Percentiles rank a stretch among this genome's conserved stretches.
phyloP scores from a whole-genome alignment of 148 eudicot species.

The Rhododendron mucronatum region DNA sequence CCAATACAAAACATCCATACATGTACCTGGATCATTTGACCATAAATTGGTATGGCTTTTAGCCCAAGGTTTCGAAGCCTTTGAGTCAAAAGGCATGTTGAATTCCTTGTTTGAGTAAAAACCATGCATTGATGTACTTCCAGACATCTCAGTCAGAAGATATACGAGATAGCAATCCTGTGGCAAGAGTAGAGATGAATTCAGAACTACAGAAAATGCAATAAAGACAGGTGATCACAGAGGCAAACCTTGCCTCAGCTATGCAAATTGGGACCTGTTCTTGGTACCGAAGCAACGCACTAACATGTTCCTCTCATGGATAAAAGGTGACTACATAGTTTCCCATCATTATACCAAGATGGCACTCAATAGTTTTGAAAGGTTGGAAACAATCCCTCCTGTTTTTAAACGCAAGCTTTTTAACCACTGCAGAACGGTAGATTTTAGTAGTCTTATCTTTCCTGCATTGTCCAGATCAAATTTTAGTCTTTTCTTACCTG shows the following conservation, averaged over 20 bases:
- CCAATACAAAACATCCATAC: background rate
- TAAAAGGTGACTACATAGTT: background rate
- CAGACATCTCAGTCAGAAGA: constrained; percentile 65
- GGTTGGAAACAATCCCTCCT: background rate
- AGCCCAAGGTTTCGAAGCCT: constrained; percentile 82
- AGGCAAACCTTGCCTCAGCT: background rate
- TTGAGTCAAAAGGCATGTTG: constrained; percentile 55
- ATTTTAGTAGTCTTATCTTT: background rate
- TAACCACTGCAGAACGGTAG: background rate
- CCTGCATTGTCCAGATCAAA: background rate
- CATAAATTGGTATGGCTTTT: constrained; percentile 75
- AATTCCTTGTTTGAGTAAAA: constrained; percentile 80
- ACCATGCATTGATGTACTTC: constrained; percentile 56
- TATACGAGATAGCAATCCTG: constrained; percentile 87
- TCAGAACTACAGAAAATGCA: background rate
- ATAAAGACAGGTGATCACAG: background rate
- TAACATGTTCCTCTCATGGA: background rate
- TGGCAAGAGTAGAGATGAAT: background rate
- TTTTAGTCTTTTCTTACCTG: background rate
- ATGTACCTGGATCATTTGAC: constrained; percentile 75
- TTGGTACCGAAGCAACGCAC: too few relatives aligned
- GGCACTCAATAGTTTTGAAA: background rate
- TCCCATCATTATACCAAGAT: background rate
- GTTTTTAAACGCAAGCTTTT: background rate
- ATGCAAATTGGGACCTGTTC: background rate